Evolutionary conservation across 805 yeast genomes (phyloP).

Genomic region (Candida awuae): DNA sequence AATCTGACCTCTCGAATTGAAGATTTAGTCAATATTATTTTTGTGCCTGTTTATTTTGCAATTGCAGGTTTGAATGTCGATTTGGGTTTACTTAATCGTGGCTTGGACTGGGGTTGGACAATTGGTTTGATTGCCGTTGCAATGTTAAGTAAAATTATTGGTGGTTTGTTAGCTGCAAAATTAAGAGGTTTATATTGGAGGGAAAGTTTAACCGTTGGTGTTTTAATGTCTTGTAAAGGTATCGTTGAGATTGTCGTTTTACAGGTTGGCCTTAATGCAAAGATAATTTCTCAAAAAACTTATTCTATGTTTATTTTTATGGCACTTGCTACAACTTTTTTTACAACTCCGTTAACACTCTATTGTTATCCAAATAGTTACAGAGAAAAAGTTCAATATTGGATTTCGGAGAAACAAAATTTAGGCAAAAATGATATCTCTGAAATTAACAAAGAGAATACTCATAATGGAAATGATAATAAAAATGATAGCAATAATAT

Average conservation of each 20-base stretch:
- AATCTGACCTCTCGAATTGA: conserved; percentile 67
- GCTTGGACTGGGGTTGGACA: conserved; percentile 73
- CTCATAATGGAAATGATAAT: no score
- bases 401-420: conserved; percentile 16
- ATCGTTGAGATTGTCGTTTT: conserved; percentile 78
- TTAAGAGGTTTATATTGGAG: conserved; percentile 59
- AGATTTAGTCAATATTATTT: conserved; percentile 61
- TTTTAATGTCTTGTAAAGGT: conserved; percentile 83
- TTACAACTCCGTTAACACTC: conserved; percentile 70
- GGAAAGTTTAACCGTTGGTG: conserved; percentile 69
- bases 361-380: conserved; percentile 53
- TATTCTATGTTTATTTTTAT: conserved; percentile 77
- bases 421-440: not conserved
- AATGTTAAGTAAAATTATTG: conserved; percentile 54
- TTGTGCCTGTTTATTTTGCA: conserved; percentile 75
- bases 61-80: conserved; percentile 69
- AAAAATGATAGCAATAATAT: conserved; percentile 18
- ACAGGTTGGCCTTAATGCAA: conserved; percentile 64
- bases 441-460: no score
- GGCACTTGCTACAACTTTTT: conserved; percentile 71
- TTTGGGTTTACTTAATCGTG: conserved; percentile 52
- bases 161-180: conserved; percentile 61
- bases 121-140: conserved; percentile 63
- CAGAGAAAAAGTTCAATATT: conserved; percentile 41
- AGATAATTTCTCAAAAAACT: conserved; percentile 53